Percentiles rank a stretch among this genome's conserved stretches.
phyloP scores from a whole-genome alignment of 2,329 filamentous ascomycete genomes.

The Uncinocarpus reesii region DNA sequence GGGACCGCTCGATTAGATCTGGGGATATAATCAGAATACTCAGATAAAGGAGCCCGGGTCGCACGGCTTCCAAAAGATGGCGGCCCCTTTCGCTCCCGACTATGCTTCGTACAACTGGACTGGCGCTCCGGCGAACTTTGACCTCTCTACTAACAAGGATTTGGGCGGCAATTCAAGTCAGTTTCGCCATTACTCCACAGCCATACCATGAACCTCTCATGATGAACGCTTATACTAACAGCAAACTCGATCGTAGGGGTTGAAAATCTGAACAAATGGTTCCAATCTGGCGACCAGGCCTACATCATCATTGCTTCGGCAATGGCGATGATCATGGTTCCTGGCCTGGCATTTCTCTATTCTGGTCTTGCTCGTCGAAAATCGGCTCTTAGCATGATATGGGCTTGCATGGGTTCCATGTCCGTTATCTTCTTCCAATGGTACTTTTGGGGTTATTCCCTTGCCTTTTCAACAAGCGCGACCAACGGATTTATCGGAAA shows the following conservation, averaged over 20 bases:
- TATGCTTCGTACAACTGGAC: constrained; percentile 44
- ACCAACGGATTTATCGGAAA: constrained; percentile 89
- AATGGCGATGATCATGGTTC: constrained; percentile 95
- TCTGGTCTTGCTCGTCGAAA: constrained; percentile 95
- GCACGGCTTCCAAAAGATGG: constrained; percentile 5
- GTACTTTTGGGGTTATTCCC: constrained; percentile 98
- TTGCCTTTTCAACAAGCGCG: constrained; percentile 74
- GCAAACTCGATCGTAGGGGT: constrained; percentile 43
- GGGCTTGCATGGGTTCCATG: constrained; percentile 90
- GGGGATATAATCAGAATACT: too few relatives aligned
- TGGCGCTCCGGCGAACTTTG: constrained; percentile 37
- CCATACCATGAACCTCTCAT: too few relatives aligned
- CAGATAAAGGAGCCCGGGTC: not conserved
- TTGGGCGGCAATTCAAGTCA: constrained; percentile 70
- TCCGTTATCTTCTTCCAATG: constrained; percentile 93
- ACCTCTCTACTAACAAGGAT: constrained; percentile 42
- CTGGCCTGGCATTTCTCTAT: constrained; percentile 94
- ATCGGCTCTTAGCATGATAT: constrained; percentile 92
- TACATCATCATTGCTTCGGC: constrained; percentile 83
- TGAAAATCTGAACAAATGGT: constrained; percentile 95
- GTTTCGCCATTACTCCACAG: constrained; percentile 28
- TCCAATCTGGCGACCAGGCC: constrained; percentile 78
- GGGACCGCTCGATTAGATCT: too few relatives aligned
- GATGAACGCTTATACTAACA: not conserved
- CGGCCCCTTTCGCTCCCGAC: constrained; percentile 29